Conservation (phyloP, 2,329 filamentous ascomycete species). For the Davidsoniella neocaledoniae region DNA sequence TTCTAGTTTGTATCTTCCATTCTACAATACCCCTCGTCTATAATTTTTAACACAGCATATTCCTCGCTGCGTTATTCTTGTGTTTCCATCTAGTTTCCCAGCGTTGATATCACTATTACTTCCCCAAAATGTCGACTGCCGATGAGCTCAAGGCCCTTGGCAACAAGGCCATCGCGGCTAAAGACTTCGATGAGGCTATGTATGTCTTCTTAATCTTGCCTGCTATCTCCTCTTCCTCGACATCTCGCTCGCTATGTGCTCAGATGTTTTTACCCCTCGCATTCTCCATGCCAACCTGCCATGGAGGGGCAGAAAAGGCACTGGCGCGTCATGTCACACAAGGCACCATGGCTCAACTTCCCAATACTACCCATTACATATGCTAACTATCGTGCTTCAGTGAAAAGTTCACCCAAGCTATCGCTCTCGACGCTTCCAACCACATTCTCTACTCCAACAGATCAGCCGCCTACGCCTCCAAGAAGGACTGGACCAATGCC, state of each 20-base stretch:
- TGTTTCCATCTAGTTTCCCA: neutral
- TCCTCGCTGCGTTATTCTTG: neutral
- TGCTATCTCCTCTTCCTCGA: neutral
- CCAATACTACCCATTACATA: too few relatives aligned
- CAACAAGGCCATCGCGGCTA: constrained; percentile 96
- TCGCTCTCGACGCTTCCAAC: constrained; percentile 71
- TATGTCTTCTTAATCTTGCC: constrained; percentile 33
- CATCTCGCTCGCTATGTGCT: neutral
- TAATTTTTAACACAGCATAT: too few relatives aligned
- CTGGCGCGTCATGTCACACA: too few relatives aligned
- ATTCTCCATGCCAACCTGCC: neutral
- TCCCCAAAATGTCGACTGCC: constrained; percentile 35
- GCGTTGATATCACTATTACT: neutral
- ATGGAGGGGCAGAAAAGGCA: too few relatives aligned
- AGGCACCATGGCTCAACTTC: too few relatives aligned
- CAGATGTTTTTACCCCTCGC: neutral
- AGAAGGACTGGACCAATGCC: constrained; percentile 73
- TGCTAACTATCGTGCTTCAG: constrained; percentile 27
- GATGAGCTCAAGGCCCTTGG: constrained; percentile 88
- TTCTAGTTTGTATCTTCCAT: too few relatives aligned
- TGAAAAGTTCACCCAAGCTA: constrained; percentile 87
- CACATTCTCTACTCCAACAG: constrained; percentile 98
- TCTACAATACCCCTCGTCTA: too few relatives aligned
- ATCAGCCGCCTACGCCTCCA: constrained; percentile 73
- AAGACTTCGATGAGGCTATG: constrained; percentile 93